Evolutionary conservation across 1,284 basidiomycete species (phyloP).

Genomic region (Irpex rosettiformis): DNA sequence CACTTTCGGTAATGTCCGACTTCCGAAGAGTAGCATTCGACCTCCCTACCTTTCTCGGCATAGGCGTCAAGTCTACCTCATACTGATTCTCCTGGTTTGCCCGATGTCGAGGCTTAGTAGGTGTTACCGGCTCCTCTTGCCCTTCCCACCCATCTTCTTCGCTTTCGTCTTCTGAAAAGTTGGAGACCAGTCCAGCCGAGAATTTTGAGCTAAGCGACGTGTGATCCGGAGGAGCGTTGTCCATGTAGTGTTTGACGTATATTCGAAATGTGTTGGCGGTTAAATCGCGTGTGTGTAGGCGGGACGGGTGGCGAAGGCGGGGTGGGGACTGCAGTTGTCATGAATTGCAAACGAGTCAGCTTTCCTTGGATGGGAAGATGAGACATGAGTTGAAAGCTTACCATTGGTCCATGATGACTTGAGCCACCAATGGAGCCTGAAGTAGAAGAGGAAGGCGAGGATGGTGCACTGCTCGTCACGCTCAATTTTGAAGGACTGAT

Average conservation of each 20-base stretch:
- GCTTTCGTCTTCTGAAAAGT: conserved; percentile 4
- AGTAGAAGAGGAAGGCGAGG: conserved; percentile 12
- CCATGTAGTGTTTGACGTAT: conserved; percentile 76
- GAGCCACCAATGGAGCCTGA: neutral
- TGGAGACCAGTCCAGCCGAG: neutral
- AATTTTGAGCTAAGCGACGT: neutral
- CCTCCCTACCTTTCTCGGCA: neutral
- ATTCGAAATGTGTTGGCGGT: conserved; percentile 66
- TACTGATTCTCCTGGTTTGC: neutral
- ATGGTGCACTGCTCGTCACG: conserved; percentile 14
- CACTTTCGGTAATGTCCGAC: neutral
- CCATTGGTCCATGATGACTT: conserved; percentile 11
- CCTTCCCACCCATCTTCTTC: conserved; percentile 14
- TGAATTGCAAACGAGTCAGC: too few relatives aligned
- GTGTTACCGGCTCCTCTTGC: conserved; percentile 27
- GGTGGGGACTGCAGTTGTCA: conserved; percentile 34
- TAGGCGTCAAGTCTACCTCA: neutral
- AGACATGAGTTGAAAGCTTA: conserved; percentile 6
- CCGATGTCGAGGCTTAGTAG: conserved; percentile 18
- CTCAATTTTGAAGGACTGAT: conserved; percentile 17
- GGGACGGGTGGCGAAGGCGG: conserved; percentile 64
- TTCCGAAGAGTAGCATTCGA: neutral
- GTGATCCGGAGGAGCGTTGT: conserved; percentile 35
- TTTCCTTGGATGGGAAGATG: too few relatives aligned
- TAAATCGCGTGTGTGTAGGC: conserved; percentile 59